Evolutionary conservation across 257 asterid genomes (phyloP).

Genomic region (Asclepias syriaca): DNA sequence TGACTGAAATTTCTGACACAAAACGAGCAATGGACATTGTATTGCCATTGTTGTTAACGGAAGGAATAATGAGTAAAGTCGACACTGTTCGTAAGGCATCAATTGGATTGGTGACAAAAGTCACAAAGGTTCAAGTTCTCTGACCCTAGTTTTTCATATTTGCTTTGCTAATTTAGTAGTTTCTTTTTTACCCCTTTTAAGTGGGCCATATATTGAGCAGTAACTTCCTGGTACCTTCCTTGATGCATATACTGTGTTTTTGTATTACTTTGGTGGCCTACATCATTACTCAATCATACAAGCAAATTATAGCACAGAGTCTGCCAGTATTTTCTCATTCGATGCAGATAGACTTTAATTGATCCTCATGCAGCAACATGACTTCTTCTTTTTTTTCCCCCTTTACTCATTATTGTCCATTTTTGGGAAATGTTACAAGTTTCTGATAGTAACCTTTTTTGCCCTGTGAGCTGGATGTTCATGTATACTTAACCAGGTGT

Average conservation of each 20-base stretch:
- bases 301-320: background rate
- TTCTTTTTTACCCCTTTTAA: background rate
- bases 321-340: background rate
- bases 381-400: too few relatives aligned
- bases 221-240: background rate
- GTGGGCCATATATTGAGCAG: background rate
- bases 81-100: slow-evolving; percentile 90
- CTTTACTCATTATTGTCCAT: background rate
- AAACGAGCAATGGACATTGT: slow-evolving; percentile 74
- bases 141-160: background rate
- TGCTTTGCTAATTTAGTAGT: background rate
- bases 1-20: slow-evolving; percentile 74
- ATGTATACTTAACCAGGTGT: background rate
- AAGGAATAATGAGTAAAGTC: slow-evolving; percentile 93
- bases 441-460: background rate
- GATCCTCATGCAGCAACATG: background rate
- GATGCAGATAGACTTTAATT: too few relatives aligned
- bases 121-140: slow-evolving; percentile 61
- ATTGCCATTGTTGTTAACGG: slow-evolving; percentile 80
- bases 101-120: slow-evolving; percentile 75
- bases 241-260: background rate
- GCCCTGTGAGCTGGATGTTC: background rate
- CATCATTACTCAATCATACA: background rate
- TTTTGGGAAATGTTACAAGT: background rate
- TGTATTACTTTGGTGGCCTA: background rate